phyloP scores from a whole-genome alignment of 2,329 filamentous ascomycete genomes.

The Coccinonectria pachysandricola region DNA sequence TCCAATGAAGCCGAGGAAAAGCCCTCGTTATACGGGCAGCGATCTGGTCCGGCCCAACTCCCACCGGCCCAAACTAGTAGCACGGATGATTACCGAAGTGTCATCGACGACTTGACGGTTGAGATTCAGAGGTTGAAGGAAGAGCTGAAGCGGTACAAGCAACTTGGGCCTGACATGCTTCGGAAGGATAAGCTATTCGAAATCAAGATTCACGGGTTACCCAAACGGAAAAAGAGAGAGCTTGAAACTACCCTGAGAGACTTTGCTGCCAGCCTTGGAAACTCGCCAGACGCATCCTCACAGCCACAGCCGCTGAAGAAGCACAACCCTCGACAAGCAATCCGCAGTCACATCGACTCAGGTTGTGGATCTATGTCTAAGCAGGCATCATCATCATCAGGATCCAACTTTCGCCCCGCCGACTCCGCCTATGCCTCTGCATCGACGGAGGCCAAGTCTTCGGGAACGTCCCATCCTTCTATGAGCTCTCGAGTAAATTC shows the following conservation, averaged over 20 bases:
- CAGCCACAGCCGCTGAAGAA: constrained; percentile 29
- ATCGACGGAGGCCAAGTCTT: constrained; percentile 40
- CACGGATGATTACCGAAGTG: constrained; percentile 65
- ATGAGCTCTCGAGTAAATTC: constrained; percentile 28
- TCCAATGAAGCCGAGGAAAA: constrained; percentile 37
- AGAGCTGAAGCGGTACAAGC: constrained; percentile 61
- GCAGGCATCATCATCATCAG: constrained; percentile 41
- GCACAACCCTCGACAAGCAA: constrained; percentile 30
- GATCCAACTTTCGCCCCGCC: constrained; percentile 42
- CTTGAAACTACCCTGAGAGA: constrained; percentile 62
- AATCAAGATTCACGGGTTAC: constrained; percentile 65
- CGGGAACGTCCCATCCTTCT: constrained; percentile 29
- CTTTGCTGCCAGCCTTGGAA: constrained; percentile 56
- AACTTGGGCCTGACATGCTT: constrained; percentile 53
- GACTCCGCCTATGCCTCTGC: constrained; percentile 62
- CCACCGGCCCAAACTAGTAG: constrained; percentile 46
- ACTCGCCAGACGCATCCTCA: constrained; percentile 32
- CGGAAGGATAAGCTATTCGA: constrained; percentile 74
- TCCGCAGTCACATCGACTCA: constrained; percentile 30
- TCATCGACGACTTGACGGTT: constrained; percentile 80
- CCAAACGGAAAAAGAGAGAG: constrained; percentile 63
- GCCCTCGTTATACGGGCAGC: too few species aligned
- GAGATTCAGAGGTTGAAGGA: constrained; percentile 73
- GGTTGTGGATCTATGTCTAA: constrained; percentile 36
- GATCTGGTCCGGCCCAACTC: too few species aligned